A percentile compares a stretch with the other conserved stretches of the same genome.
These are phyloP conservation scores for Nothophytophthora sp. DNA, from an alignment of 352 stramenopile genomes.

Conservation along the genomic window DNA sequence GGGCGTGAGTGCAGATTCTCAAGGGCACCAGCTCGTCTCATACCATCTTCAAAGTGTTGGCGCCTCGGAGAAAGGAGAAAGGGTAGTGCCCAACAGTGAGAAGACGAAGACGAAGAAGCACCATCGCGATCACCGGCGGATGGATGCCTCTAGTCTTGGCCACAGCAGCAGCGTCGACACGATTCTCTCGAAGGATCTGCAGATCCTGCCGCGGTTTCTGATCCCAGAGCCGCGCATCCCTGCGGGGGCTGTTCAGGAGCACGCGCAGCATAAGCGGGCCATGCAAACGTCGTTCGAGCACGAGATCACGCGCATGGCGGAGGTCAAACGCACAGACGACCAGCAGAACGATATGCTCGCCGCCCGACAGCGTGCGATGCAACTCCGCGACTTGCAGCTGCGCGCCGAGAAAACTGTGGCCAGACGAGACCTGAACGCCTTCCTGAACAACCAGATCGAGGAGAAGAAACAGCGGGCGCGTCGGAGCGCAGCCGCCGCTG, in stretches of 20 bases:
- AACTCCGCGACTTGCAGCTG: conserved; percentile 44
- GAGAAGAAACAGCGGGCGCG: conserved; percentile 27
- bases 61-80: conserved; percentile 5
- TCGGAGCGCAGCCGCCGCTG: conserved; percentile 8
- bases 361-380: conserved; percentile 27
- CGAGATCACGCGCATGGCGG: conserved; percentile 23
- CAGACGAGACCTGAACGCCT: conserved; percentile 49
- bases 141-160: background rate
- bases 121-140: conserved; percentile 1
- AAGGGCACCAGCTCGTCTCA: background rate
- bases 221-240: conserved; percentile 28
- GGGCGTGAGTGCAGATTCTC: background rate
- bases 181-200: conserved; percentile 3
- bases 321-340: conserved; percentile 15
- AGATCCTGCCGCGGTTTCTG: conserved; percentile 58
- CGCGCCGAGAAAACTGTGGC: conserved; percentile 35
- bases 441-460: conserved; percentile 52
- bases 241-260: conserved; percentile 11
- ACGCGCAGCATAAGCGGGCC: conserved; percentile 21
- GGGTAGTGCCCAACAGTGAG: background rate
- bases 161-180: conserved; percentile 6
- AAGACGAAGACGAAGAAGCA: conserved; percentile 1
- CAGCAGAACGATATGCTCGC: conserved; percentile 16
- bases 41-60: background rate
- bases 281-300: conserved; percentile 35